Base-by-base conservation (phyloP, 805 yeast genomes). In the Lipomyces yamadae region DNA sequence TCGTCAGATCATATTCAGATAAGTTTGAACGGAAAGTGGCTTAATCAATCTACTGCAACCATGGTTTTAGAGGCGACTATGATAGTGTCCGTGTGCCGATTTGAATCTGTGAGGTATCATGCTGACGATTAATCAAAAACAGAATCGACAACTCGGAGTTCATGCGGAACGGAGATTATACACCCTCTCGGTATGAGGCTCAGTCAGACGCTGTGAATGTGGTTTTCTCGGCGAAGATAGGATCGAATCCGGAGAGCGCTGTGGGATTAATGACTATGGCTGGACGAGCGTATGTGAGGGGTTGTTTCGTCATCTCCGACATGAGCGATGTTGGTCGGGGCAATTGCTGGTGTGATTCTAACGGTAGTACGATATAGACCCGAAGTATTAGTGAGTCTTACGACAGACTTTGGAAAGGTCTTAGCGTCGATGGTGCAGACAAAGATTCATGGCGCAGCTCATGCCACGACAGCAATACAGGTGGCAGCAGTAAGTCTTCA, bases 111-210 rank as follows among this genome's bases (percentile, higher is more conserved):
- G 48, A n/a, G 8, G 13, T 35, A 18, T 35, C 15, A 24, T 10
- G 18, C 60, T 69, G 37, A 67, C 54, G 7, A n/a, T 53, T 35
- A 50, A 54, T 50, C 39, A 30, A 35, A 15, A 35, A 15, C 57
- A 78, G 80, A 75, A 85, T 95, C 76, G 99, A 95, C 82, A 94
- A 92, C 83, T 92, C 97, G 61, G 99, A 95, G 81, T 94, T 84
- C 78, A 90, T 93, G 86, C 85, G 99, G 75, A 95, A 95, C 77
- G 99, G 98, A 39, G 99, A 95, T 78, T 95, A 88, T 75, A 84
- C 90, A 48, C 87, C 96, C 18, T 88, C 93, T 15, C 84, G 99
- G 74, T 93, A 88, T 76, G 96, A 90, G 70, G 97, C 98, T 1
- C 97, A 95, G 79, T 82, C 90, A 68, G 97, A 95, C 70, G 88